Conservation (phyloP, 768 basidiomycete species). For the Naematelia aurantialba region DNA sequence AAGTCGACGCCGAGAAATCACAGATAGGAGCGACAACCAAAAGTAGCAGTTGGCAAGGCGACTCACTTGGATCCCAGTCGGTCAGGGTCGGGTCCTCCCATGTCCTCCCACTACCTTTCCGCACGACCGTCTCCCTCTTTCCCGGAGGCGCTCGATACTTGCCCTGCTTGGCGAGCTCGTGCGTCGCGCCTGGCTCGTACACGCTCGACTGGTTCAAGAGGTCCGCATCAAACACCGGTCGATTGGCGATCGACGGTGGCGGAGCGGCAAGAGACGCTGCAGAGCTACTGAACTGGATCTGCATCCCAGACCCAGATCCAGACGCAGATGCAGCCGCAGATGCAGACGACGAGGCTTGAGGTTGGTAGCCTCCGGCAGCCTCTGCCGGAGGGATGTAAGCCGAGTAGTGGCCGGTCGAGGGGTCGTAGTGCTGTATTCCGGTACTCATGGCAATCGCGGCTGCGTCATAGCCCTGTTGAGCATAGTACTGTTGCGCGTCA, state of each 20-base stretch:
- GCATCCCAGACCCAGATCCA: constrained; percentile 9
- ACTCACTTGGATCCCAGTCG: constrained; percentile 94
- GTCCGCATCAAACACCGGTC: constrained; percentile 32
- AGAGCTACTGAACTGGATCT: background rate
- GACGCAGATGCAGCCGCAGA: constrained; percentile 10
- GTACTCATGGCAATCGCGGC: constrained; percentile 24
- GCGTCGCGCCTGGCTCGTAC: constrained; percentile 22
- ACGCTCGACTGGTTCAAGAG: constrained; percentile 33
- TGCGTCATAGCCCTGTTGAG: constrained; percentile 45
- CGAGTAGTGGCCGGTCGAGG: constrained; percentile 14
- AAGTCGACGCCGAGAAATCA: too few relatives aligned
- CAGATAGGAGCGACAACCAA: background rate
- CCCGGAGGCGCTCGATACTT: constrained; percentile 18
- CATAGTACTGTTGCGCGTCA: constrained; percentile 36
- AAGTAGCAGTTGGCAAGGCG: background rate
- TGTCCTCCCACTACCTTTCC: constrained; percentile 91
- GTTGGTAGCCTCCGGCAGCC: background rate
- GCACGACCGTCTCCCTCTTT: constrained; percentile 85
- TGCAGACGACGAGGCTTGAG: constrained; percentile 1
- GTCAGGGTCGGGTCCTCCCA: constrained; percentile 98
- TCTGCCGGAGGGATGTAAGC: constrained; percentile 6
- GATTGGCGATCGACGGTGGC: background rate
- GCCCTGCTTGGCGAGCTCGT: constrained; percentile 9
- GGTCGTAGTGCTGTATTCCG: constrained; percentile 10
- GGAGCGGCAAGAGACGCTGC: background rate